Evolutionary conservation across 1,284 basidiomycete species (phyloP), one percentile per base, ranked within the genome.

Genomic region (Schizophyllum commune): DNA sequence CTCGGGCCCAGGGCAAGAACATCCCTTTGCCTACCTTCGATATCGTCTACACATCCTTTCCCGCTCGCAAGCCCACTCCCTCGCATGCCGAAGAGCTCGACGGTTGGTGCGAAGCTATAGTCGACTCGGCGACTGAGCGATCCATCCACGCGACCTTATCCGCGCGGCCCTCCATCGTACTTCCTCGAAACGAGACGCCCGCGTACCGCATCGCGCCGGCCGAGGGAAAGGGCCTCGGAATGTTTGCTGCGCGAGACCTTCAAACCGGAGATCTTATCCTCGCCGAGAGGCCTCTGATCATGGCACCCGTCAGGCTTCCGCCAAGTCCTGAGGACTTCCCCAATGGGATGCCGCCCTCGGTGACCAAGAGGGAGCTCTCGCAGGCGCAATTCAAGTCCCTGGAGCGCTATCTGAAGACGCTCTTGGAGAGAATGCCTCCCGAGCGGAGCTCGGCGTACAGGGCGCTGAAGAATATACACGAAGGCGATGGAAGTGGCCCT

Each of bases 171-270:
- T 67, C 67, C 5, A 47, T 61, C 11, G 61, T 62, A 7, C 11
- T 66, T 5, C 32, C 32, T 20, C 65, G 58, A 9, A 61, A 63
- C 7, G 33, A 22, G 20, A 34, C 27, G 4, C 55, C 52, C 15
- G 21, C 57, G 9, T 65, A 58, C 47, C 55, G 61, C 20, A 57
- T 66, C 54, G 33, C 0, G 9, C 2, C 54, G 2, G 34, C 56
- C 1, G 63, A 62, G 6, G 63, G 62, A 17, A 66, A 66, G 47
- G 68, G 67, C 7, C 17, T 56, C 19, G 70, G 66, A n/a, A 61
- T 69, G 33, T 60, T 71, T 58, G 65, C 65, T 13, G 65, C 62
- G 17, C 62, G 66, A 21, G 59, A 52, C 15, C 65, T 69, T 52
- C 59, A 62, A 52, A 56, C 57, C 15, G 70, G 68, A 20, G 67